Base-by-base conservation (phyloP, 108 stramenopile species). In the Fragilariopsis cylindrus region DNA sequence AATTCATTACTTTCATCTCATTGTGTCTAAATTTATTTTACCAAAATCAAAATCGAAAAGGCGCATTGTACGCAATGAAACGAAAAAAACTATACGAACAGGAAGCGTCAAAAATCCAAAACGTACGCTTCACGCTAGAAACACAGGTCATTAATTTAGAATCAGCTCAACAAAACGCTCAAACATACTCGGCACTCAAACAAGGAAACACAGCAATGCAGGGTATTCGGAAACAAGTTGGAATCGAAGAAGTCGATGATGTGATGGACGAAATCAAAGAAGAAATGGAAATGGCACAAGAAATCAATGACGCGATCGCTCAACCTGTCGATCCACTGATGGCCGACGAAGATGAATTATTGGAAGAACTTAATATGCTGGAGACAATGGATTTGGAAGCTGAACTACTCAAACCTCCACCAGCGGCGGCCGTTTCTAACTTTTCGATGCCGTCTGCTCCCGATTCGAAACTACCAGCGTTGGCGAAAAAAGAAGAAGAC, bases 81-180 rank as follows among this genome's bases (percentile, higher is more conserved):
- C 91, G 95, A 69, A 98, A 98, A 90, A 99, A 98, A 73, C 81
- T 98, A 58, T 98, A 95, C 76, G 97, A 99, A 72, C 88, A 91
- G 48, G 97, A 99, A 75, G 82, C 94, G 53, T 95, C 96, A 77
- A 99, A 99, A 84, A 97, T 99, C 73, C 84, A 92, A 74, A 98
- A 97, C 72, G 96, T 97, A 19, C 89, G 96, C 71, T 88, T 96
- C 86, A 97, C 95, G 40, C 81, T 97, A 43, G 94, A 95, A 79
- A 91, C 87, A 18, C 97, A 98, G 83, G 96, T 97, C 7, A 96
- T 98, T 72, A 94, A 94, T 72, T 84, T 99, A 48, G 98, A 99
- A 86, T 94, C 93, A 0, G 95, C 97, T 8, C 88, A 88, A 30
- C 93, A 93, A 71, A 98, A 99, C 76, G 95, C 94, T 41, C 89